A percentile compares a stretch with the other conserved stretches of the same genome.
These are phyloP conservation scores for Mariannaea sp. DNA, from an alignment of 2,329 filamentous ascomycete genomes.

Conservation along the genomic window DNA sequence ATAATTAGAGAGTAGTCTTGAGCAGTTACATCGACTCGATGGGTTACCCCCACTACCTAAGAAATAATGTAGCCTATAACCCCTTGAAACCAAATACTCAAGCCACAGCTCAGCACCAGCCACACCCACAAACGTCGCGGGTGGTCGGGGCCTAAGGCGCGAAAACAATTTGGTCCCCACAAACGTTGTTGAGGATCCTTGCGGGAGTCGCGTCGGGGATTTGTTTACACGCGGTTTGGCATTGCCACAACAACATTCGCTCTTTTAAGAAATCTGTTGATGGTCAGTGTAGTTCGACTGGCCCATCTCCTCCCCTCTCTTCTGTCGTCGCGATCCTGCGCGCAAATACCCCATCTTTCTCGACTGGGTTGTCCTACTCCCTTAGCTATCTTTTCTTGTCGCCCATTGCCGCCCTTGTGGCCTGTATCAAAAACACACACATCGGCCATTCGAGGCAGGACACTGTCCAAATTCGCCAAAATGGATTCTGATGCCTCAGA, in stretches of 20 bases:
- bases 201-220: constrained; percentile 35
- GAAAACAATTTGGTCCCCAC: constrained; percentile 29
- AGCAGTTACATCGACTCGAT: too few relatives aligned
- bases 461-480: constrained; percentile 23
- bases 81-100: not conserved
- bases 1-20: too few relatives aligned
- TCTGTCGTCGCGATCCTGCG: constrained; percentile 34
- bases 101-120: constrained; percentile 17
- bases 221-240: constrained; percentile 39
- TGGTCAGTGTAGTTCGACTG: constrained; percentile 33
- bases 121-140: constrained; percentile 6
- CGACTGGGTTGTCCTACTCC: constrained; percentile 24
- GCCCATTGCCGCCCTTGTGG: constrained; percentile 25
- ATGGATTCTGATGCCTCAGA: constrained; percentile 65
- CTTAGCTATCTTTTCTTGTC: constrained; percentile 29
- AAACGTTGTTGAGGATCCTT: constrained; percentile 8
- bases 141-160: constrained; percentile 32
- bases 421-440: constrained; percentile 25
- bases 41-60: too few relatives aligned
- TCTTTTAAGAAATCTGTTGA: constrained; percentile 26
- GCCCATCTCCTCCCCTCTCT: constrained; percentile 30
- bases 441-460: constrained; percentile 25
- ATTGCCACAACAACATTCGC: constrained; percentile 39
- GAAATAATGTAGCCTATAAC: too few relatives aligned
- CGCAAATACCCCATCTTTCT: constrained; percentile 29